Percentiles rank a stretch among this genome's conserved stretches.
phyloP scores from a whole-genome alignment of 805 yeast genomes.

The Barnettozyma pratensis region DNA sequence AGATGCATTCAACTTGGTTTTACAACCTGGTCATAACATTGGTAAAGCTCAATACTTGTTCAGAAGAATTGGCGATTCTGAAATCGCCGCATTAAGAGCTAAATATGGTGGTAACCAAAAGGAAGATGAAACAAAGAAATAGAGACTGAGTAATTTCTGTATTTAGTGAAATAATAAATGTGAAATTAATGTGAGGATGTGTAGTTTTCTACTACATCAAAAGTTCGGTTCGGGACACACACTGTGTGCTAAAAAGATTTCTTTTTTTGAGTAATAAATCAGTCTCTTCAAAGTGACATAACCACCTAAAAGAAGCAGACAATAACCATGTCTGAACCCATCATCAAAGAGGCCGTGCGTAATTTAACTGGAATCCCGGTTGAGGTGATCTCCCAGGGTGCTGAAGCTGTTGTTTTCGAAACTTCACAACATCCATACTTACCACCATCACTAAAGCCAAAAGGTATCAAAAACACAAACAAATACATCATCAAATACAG shows the following conservation, averaged over 20 bases:
- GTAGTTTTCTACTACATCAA: no score
- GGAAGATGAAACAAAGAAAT: constrained; percentile 5
- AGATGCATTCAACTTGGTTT: constrained; percentile 62
- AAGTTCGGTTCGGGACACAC: neutral
- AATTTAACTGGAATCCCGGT: constrained; percentile 47
- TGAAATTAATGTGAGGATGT: neutral
- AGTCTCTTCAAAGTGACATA: neutral
- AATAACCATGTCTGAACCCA: constrained; percentile 46
- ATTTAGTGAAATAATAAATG: neutral
- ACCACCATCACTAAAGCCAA: constrained; percentile 24
- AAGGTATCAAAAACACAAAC: constrained; percentile 17
- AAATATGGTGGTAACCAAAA: constrained; percentile 78
- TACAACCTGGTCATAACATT: constrained; percentile 79
- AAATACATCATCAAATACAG: constrained; percentile 73
- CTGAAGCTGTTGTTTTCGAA: constrained; percentile 77
- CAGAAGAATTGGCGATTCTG: constrained; percentile 85
- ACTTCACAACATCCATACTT: constrained; percentile 65
- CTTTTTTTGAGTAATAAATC: neutral
- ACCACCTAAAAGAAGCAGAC: neutral
- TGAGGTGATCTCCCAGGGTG: constrained; percentile 73
- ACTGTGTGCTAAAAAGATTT: no score
- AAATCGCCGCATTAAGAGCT: constrained; percentile 80
- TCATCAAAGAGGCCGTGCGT: constrained; percentile 38
- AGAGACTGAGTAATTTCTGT: neutral
- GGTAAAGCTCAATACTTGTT: constrained; percentile 90